Percentiles rank a stretch among this genome's conserved stretches.
These are phyloP conservation scores for Chlamydomonas sp. DNA, from an alignment of 139 green algal species.

Conservation along the genomic window DNA sequence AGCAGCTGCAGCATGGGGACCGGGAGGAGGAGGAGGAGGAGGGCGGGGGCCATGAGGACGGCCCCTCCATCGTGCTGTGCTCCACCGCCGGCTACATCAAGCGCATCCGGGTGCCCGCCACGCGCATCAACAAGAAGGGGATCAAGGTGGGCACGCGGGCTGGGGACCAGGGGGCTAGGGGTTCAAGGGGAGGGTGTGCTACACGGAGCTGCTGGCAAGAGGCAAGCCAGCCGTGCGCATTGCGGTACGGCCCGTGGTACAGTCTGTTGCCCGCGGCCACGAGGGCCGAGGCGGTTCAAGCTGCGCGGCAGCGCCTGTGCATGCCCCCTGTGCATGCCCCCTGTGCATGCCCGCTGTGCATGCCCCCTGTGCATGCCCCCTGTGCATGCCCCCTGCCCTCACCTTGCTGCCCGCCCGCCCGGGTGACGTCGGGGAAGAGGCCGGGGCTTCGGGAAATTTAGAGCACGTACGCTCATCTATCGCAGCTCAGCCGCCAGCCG, in stretches of 20 bases:
- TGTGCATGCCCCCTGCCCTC: too few species aligned
- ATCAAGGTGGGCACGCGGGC: background rate
- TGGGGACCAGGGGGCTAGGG: background rate
- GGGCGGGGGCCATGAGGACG: conserved; percentile 8
- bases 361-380: too few species aligned
- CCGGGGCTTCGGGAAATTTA: too few species aligned
- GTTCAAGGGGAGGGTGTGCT: background rate
- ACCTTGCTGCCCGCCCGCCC: too few species aligned
- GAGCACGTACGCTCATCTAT: too few species aligned
- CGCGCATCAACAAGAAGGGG: background rate
- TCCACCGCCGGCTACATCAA: conserved; percentile 76
- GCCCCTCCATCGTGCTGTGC: conserved; percentile 68
- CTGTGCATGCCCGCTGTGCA: too few species aligned
- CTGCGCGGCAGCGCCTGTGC: background rate
- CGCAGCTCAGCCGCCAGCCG: too few species aligned
- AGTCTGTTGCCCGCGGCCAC: background rate
- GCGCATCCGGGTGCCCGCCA: conserved; percentile 62
- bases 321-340: background rate
- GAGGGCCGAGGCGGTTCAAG: background rate
- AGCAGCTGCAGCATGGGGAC: background rate
- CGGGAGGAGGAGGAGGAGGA: background rate
- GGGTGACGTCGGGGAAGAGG: too few species aligned
- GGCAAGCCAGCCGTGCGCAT: too few species aligned
- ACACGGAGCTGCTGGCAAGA: too few species aligned
- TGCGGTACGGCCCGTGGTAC: background rate